A percentile compares a stretch with the other conserved stretches of the same genome.
Evolutionary conservation across 208 protist species (phyloP).

Genomic region (Zelonia costaricensis): DNA sequence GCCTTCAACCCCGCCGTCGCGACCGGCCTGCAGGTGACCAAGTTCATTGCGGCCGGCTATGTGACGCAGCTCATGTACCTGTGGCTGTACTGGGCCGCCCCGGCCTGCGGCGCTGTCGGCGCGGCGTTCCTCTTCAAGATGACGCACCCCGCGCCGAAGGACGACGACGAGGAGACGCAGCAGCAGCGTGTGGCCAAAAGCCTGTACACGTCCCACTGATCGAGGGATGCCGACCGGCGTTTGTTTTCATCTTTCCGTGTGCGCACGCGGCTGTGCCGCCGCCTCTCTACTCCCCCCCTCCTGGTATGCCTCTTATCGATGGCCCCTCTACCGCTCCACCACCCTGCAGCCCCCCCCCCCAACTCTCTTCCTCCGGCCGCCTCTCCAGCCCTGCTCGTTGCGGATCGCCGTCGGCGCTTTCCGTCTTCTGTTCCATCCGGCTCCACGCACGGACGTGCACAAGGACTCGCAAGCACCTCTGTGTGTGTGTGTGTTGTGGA

Average conservation of each 20-base stretch:
- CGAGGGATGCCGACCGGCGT: not conserved
- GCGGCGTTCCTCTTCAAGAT: constrained; percentile 77
- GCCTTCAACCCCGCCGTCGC: constrained; percentile 85
- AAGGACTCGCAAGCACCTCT: too few relatives aligned
- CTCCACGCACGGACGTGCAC: too few relatives aligned
- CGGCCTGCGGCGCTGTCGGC: constrained; percentile 54
- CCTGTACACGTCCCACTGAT: constrained; percentile 37
- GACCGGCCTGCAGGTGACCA: constrained; percentile 69
- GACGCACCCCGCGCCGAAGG: constrained; percentile 62
- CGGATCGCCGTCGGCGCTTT: too few relatives aligned
- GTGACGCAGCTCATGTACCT: constrained; percentile 74
- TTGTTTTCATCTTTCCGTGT: not conserved
- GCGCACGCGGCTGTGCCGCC: not conserved
- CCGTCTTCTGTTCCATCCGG: too few relatives aligned
- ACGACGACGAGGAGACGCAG: constrained; percentile 53
- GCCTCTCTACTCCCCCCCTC: not conserved
- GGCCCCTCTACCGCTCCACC: too few relatives aligned
- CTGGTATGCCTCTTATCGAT: too few relatives aligned
- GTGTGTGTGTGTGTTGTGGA: too few relatives aligned
- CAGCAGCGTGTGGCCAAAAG: constrained; percentile 51
- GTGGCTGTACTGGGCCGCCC: constrained; percentile 85
- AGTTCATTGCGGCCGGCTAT: constrained; percentile 74
- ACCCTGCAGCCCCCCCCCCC: not conserved
- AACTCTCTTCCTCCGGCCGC: not conserved
- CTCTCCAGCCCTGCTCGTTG: too few relatives aligned